phyloP scores from a whole-genome alignment of 2,329 filamentous ascomycete species.

The Aspergillus chevalieri region DNA sequence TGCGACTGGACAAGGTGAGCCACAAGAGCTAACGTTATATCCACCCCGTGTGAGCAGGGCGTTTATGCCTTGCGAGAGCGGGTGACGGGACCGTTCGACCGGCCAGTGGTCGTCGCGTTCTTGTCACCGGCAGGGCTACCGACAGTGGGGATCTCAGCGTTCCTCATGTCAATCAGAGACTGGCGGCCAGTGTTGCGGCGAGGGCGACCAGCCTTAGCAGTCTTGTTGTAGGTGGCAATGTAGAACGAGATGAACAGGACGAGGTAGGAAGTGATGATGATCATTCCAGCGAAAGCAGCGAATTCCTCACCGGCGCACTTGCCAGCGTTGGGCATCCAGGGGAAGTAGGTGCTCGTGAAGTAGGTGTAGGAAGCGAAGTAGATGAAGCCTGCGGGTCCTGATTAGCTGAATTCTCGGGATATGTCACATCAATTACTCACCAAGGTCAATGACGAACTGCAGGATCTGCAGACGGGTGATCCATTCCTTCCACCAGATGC shows the following conservation, averaged over 20 bases:
- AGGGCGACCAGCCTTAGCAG: constrained; percentile 38
- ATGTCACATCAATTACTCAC: constrained; percentile 46
- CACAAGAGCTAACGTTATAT: too few species aligned
- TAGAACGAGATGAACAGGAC: constrained; percentile 99
- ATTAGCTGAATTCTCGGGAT: constrained; percentile 12
- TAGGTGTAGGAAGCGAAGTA: constrained; percentile 99
- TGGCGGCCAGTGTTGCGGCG: constrained; percentile 66
- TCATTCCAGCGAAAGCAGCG: constrained; percentile 85
- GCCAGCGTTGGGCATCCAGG: constrained; percentile 74
- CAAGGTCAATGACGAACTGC: constrained; percentile 94
- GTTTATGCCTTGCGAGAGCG: constrained; percentile 44
- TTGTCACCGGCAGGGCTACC: constrained; percentile 18
- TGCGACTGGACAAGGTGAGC: too few species aligned
- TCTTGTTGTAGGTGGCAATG: constrained; percentile 86
- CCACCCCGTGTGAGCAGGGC: background rate
- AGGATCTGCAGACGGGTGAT: constrained; percentile 95
- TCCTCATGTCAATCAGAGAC: constrained; percentile 76
- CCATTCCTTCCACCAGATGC: constrained; percentile 99
- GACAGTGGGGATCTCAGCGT: constrained; percentile 54
- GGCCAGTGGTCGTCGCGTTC: constrained; percentile 30
- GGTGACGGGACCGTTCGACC: constrained; percentile 40
- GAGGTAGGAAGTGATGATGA: constrained; percentile 88
- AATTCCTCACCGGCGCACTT: constrained; percentile 94
- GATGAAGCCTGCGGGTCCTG: constrained; percentile 65
- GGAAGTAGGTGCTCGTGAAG: constrained; percentile 88